A percentile compares a stretch with the other conserved stretches of the same genome.
These are phyloP conservation scores for Yamadazyma friedrichii DNA, from an alignment of 1,139 yeast genomes.

Conservation along the genomic window DNA sequence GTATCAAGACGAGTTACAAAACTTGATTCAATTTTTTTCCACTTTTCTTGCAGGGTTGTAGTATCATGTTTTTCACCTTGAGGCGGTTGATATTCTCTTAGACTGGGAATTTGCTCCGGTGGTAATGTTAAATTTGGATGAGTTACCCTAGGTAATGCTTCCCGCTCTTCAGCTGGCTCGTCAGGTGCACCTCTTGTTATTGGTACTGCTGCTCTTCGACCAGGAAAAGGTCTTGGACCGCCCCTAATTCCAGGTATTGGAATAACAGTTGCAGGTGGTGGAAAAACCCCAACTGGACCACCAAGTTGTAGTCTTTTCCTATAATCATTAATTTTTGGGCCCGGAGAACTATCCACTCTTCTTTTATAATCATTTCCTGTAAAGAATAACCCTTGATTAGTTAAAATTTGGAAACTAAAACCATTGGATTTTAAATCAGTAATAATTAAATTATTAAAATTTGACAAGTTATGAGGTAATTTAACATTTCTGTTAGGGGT, in stretches of 20 bases:
- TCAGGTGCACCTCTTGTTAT: background rate
- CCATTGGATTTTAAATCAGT: conserved; percentile 68
- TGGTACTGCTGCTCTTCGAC: background rate
- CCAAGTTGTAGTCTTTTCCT: conserved; percentile 2
- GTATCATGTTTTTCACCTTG: background rate
- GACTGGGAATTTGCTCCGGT: conserved; percentile 20
- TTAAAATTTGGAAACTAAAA: conserved; percentile 60
- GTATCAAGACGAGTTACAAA: conserved; percentile 28
- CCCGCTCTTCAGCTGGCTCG: background rate
- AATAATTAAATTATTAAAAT: conserved; percentile 36
- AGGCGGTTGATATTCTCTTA: conserved; percentile 8
- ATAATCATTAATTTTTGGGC: conserved; percentile 17
- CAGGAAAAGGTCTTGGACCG: background rate
- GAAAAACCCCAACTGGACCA: conserved; percentile 7
- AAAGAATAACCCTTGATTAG: conserved; percentile 52
- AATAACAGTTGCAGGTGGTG: conserved; percentile 1
- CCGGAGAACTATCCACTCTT: conserved; percentile 17
- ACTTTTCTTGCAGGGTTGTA: background rate
- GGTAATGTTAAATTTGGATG: conserved; percentile 22
- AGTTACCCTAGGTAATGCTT: conserved; percentile 9
- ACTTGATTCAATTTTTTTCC: conserved; percentile 22
- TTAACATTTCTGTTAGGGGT: conserved; percentile 30
- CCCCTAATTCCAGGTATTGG: conserved; percentile 2
- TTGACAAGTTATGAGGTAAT: conserved; percentile 38
- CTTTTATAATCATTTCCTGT: conserved; percentile 54